These are phyloP conservation scores for Gossypium laxum DNA, from an alignment of 441 rosid genomes.

Conservation along the genomic window DNA sequence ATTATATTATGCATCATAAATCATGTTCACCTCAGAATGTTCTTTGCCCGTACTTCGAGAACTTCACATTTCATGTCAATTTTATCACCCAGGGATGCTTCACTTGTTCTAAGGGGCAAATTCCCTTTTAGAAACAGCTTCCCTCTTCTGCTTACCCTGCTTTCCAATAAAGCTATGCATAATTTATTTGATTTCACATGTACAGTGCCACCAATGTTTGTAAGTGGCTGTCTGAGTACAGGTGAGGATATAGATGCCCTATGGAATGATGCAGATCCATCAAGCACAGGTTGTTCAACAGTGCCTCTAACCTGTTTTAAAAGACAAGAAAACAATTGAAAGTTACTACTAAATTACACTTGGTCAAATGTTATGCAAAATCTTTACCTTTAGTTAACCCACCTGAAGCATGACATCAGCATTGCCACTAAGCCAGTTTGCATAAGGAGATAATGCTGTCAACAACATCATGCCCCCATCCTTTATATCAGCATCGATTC, in stretches of 20 bases:
- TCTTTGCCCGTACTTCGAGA: constrained; percentile 90
- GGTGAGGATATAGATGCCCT: constrained; percentile 90
- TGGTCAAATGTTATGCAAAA: background rate
- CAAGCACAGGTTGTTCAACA: constrained; percentile 85
- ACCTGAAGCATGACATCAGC: constrained; percentile 97
- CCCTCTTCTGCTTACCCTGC: constrained; percentile 89
- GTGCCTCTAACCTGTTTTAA: constrained; percentile 82
- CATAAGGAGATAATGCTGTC: constrained; percentile 91
- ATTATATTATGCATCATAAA: background rate
- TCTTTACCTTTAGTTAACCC: constrained; percentile 9
- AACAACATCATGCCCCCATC: constrained; percentile 98
- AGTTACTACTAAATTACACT: constrained; percentile 12
- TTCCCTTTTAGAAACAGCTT: constrained; percentile 80
- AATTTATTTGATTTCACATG: constrained; percentile 84
- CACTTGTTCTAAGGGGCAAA: constrained; percentile 76
- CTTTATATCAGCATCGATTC: constrained; percentile 90
- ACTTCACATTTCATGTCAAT: constrained; percentile 94
- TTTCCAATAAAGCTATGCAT: constrained; percentile 70
- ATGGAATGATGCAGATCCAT: constrained; percentile 88
- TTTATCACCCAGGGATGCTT: constrained; percentile 63
- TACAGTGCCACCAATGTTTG: constrained; percentile 86
- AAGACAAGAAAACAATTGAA: constrained; percentile 4
- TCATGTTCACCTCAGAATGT: constrained; percentile 55
- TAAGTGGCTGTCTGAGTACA: constrained; percentile 74
- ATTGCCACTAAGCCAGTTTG: constrained; percentile 89